Conservation (phyloP, 345 rosid genomes). For the Pugionium dolabratum region DNA sequence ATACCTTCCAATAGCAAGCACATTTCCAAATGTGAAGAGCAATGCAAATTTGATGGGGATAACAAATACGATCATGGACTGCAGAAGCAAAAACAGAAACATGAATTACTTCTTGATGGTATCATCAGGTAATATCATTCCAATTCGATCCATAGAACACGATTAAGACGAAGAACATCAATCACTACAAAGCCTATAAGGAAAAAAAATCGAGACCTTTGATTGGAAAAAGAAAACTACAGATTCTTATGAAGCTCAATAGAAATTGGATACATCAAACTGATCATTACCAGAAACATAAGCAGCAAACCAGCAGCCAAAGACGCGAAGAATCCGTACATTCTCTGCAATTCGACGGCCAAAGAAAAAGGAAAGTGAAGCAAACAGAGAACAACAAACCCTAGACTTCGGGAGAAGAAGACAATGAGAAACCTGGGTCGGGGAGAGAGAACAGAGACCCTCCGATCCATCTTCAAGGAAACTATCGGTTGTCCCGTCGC, state of each 20-base stretch:
- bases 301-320: conserved; percentile 61
- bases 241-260: too few relatives aligned
- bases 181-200: neutral
- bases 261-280: neutral
- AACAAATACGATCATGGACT: conserved; percentile 78
- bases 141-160: neutral
- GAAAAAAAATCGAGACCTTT: neutral
- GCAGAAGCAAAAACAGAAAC: conserved; percentile 37
- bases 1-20: conserved; percentile 92
- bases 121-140: neutral
- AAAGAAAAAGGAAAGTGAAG: neutral
- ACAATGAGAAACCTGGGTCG: conserved; percentile 55
- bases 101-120: neutral
- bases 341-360: conserved; percentile 47
- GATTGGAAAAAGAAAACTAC: neutral
- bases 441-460: conserved; percentile 67
- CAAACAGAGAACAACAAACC: neutral
- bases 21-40: conserved; percentile 86
- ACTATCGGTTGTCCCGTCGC: conserved; percentile 48
- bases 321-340: conserved; percentile 72
- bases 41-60: conserved; percentile 87
- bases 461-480: conserved; percentile 68
- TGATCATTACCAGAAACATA: conserved; percentile 73
- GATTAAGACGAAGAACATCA: neutral
- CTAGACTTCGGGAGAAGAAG: neutral